These are phyloP conservation scores for Ploettnerulaceae sp. DNA, from an alignment of 2,329 filamentous ascomycete genomes.

Conservation along the genomic window DNA sequence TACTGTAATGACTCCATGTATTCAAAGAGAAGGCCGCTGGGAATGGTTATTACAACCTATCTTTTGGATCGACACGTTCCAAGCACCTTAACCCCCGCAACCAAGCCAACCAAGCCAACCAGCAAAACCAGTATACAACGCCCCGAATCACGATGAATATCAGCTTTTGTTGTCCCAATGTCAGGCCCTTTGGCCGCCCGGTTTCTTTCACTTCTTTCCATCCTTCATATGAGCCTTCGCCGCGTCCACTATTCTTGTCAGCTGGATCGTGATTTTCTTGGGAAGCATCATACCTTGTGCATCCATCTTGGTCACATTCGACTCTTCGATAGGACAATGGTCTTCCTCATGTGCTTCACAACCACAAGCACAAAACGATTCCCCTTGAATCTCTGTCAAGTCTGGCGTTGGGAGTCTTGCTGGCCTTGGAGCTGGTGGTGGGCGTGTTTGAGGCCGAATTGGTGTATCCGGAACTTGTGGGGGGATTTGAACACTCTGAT, in stretches of 20 bases:
- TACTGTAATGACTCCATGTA: no score
- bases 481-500: slow-evolving; percentile 9
- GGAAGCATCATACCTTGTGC: slow-evolving; percentile 15
- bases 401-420: slow-evolving; percentile 27
- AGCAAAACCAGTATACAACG: background rate
- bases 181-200: background rate
- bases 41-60: no score
- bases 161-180: background rate
- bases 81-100: background rate
- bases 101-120: background rate
- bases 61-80: background rate
- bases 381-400: slow-evolving; percentile 16
- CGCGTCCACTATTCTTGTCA: slow-evolving; percentile 21
- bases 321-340: background rate
- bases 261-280: background rate
- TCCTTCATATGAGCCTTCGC: slow-evolving; percentile 20
- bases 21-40: no score
- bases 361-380: slow-evolving; percentile 16
- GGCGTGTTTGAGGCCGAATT: slow-evolving; percentile 1
- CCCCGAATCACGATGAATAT: background rate
- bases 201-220: background rate
- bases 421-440: slow-evolving; percentile 26
- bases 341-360: background rate
- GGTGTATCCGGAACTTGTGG: slow-evolving; percentile 15
- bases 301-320: slow-evolving; percentile 9